These are phyloP conservation scores for Macrophomina tecta DNA, from an alignment of 2,329 filamentous ascomycete species.

Conservation along the genomic window DNA sequence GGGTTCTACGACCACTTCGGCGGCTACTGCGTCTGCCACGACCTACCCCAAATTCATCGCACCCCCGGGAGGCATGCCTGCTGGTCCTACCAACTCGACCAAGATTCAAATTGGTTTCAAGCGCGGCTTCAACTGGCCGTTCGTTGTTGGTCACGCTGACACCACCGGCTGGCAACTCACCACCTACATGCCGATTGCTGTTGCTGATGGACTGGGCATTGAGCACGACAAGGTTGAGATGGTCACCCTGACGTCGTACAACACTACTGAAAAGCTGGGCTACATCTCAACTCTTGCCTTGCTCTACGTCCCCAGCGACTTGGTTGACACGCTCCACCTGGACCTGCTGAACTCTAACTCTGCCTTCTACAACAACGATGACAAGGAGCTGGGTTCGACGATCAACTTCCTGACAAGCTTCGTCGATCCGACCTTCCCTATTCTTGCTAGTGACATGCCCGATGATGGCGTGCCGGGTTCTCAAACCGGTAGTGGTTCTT, in stretches of 20 bases:
- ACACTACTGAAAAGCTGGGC: conserved; percentile 70
- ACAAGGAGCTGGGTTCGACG: conserved; percentile 52
- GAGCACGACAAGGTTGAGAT: conserved; percentile 64
- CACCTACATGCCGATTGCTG: conserved; percentile 72
- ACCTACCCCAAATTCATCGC: conserved; percentile 66
- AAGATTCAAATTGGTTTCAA: conserved; percentile 86
- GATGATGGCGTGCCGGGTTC: conserved; percentile 48
- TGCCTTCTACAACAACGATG: conserved; percentile 73
- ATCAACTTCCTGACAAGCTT: conserved; percentile 75
- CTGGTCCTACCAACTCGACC: conserved; percentile 67
- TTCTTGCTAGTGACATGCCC: conserved; percentile 58
- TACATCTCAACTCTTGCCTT: conserved; percentile 81
- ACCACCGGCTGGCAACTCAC: conserved; percentile 83
- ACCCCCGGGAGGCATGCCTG: conserved; percentile 65
- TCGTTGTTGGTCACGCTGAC: conserved; percentile 73
- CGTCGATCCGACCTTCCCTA: conserved; percentile 83
- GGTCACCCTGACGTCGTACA: conserved; percentile 74
- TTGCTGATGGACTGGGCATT: conserved; percentile 67
- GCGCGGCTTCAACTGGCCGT: conserved; percentile 80
- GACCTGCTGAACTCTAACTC: conserved; percentile 76
- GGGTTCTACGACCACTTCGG: conserved; percentile 50
- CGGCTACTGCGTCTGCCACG: conserved; percentile 14
- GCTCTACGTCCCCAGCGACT: conserved; percentile 53
- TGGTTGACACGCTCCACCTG: conserved; percentile 64
- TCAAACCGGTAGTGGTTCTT: conserved; percentile 47